Conservation (phyloP, 768 basidiomycete species). For the Cytidiella melzeri region DNA sequence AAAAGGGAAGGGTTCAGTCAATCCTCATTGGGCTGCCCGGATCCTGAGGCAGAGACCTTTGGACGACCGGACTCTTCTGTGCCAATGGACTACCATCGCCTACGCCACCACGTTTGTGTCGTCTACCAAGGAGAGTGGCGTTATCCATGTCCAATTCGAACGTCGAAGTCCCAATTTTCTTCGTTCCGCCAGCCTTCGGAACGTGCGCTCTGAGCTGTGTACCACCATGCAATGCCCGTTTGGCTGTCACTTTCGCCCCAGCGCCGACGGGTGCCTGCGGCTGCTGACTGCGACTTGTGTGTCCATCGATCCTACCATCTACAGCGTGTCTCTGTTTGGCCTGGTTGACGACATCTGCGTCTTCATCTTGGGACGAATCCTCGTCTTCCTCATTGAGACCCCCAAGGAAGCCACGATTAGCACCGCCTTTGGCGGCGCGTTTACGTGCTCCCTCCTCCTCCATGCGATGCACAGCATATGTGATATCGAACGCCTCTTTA, state of each 20-base stretch:
- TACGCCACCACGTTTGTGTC: conserved; percentile 39
- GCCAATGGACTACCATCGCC: conserved; percentile 10
- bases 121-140: conserved; percentile 79
- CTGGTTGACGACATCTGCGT: conserved; percentile 49
- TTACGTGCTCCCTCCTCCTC: conserved; percentile 94
- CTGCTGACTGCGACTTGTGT: conserved; percentile 27
- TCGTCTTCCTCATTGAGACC: conserved; percentile 96
- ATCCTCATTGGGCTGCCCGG: conserved; percentile 16
- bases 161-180: conserved; percentile 19
- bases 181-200: conserved; percentile 49
- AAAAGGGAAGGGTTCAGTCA: conserved; percentile 2
- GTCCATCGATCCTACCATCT: conserved; percentile 3
- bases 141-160: conserved; percentile 88
- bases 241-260: conserved; percentile 25
- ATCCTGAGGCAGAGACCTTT: conserved; percentile 5
- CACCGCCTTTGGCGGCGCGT: conserved; percentile 77
- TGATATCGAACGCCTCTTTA: conserved; percentile 98
- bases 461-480: conserved; percentile 98
- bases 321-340: conserved; percentile 27
- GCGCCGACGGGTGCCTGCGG: conserved; percentile 25
- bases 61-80: background rate
- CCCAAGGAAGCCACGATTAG: conserved; percentile 74
- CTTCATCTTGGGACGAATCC: conserved; percentile 43
- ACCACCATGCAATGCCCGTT: conserved; percentile 19
- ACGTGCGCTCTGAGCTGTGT: conserved; percentile 26